Evolutionary conservation across 2,329 filamentous ascomycete genomes (phyloP), one percentile per base, ranked within the genome.

Genomic region (Geosmithia flava): DNA sequence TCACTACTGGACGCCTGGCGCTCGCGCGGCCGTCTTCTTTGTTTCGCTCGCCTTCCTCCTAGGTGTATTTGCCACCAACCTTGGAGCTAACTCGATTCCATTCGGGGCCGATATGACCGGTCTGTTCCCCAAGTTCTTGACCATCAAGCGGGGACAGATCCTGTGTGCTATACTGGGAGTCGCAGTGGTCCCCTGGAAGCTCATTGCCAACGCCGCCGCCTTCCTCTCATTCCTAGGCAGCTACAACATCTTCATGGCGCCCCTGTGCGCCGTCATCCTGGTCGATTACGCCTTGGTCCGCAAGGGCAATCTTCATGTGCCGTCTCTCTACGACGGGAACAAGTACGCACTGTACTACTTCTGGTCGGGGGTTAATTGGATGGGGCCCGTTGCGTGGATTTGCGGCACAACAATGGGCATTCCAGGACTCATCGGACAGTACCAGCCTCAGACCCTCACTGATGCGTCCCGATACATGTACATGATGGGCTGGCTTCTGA

Each of bases 241-340:
- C 15, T 61, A 60, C 51, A 54, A 53, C 47, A 55, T 60, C 44
- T 59, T 60, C 45, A 56, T 61, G 53, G 58, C 51, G 0, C 58
- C 58, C 1, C 50, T 61, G 1, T 54, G 53, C 20, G 55, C 54
- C 1, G 58, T 62, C 13, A 64, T 65, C 51, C 54, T 65, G 7
- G 55, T 61, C 20, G 65, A 67, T 50, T 67, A 66, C 50, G 56
- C 56, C 44, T 37, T 62, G 42, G 55, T 60, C 1, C 55, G 61
- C 23, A 58, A 50, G 10, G 62, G 63, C 19, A 53, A 51, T 37
- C 42, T 65, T 5, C 53, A 62, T 42, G n/a, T n/a, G n/a, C n/a
- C n/a, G n/a, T n/a, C n/a, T n/a, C n/a, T n/a, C n/a, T n/a, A n/a
- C n/a, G n/a, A n/a, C n/a, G n/a, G n/a, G n/a, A n/a, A n/a, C n/a